A percentile compares a stretch with the other conserved stretches of the same genome.
phyloP scores from a whole-genome alignment of 345 rosid genomes.

The Trapa bicornis region DNA sequence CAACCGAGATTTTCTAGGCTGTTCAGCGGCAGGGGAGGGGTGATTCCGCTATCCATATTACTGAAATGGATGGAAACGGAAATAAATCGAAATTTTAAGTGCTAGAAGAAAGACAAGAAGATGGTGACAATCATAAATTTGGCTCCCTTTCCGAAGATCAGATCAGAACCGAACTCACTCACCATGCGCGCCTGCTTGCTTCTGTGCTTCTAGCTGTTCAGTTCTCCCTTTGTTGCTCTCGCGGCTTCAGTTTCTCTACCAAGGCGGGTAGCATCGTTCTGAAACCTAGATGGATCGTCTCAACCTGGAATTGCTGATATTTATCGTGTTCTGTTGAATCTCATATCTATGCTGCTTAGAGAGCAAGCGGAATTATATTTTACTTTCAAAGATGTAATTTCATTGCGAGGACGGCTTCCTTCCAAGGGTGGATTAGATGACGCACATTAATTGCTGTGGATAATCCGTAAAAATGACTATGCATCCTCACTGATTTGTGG shows the following conservation, averaged over 20 bases:
- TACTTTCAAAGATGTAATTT: not conserved
- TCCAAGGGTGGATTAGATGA: not conserved
- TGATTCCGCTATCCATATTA: too few relatives aligned
- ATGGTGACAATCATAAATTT: not conserved
- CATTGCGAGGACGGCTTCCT: too few relatives aligned
- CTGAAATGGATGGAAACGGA: not conserved
- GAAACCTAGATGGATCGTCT: not conserved
- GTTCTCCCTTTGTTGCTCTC: not conserved
- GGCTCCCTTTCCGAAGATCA: too few relatives aligned
- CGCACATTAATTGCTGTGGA: not conserved
- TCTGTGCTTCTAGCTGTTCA: not conserved
- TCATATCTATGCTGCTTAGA: not conserved
- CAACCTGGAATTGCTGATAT: too few relatives aligned
- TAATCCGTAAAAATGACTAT: not conserved
- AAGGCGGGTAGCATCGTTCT: not conserved
- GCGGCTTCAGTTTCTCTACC: not conserved
- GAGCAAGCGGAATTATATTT: not conserved
- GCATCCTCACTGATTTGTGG: not conserved
- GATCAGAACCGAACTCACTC: not conserved
- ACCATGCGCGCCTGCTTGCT: too few relatives aligned
- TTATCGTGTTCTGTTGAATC: not conserved
- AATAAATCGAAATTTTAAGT: not conserved
- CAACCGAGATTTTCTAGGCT: too few relatives aligned
- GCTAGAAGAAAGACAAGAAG: not conserved
- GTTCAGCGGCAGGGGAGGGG: not conserved